Conservation (phyloP, 2,329 filamentous ascomycete genomes). For the Xylariaceae sp. region DNA sequence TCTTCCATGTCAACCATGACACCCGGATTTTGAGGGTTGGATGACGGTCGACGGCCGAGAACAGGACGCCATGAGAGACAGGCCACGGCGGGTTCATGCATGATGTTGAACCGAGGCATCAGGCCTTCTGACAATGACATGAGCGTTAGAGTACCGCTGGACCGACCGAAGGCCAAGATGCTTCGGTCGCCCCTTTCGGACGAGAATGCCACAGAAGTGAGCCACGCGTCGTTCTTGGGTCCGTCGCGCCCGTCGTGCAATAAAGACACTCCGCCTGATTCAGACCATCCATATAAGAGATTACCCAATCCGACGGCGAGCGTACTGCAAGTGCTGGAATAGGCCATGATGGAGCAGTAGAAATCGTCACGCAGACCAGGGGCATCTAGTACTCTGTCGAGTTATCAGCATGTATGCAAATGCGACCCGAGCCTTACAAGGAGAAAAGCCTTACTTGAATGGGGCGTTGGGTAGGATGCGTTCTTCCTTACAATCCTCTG, state of each 20-base stretch:
- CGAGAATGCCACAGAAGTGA: conserved; percentile 90
- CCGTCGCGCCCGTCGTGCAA: conserved; percentile 40
- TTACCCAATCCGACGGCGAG: conserved; percentile 80
- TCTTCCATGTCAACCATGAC: conserved; percentile 68
- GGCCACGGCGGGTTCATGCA: conserved; percentile 68
- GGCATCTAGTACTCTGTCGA: conserved; percentile 72
- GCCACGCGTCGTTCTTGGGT: conserved; percentile 48
- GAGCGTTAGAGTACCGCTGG: conserved; percentile 70
- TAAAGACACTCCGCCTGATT: conserved; percentile 61
- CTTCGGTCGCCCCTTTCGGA: conserved; percentile 69
- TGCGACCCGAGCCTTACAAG: not conserved
- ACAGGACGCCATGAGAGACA: conserved; percentile 79
- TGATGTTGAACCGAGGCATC: conserved; percentile 68
- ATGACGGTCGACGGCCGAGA: conserved; percentile 48
- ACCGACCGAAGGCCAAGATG: conserved; percentile 81
- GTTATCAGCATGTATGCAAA: not conserved
- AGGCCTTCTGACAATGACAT: conserved; percentile 70
- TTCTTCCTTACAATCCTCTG: conserved; percentile 23
- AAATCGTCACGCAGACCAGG: conserved; percentile 89
- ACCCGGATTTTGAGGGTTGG: conserved; percentile 43
- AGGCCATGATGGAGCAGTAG: conserved; percentile 88
- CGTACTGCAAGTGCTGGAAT: conserved; percentile 68
- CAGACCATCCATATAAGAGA: conserved; percentile 85
- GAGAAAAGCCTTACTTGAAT: conserved; percentile 62
- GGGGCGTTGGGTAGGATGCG: conserved; percentile 64